These are phyloP conservation scores for Colletotrichum paranaense DNA, from an alignment of 2,329 filamentous ascomycete species.

Conservation along the genomic window DNA sequence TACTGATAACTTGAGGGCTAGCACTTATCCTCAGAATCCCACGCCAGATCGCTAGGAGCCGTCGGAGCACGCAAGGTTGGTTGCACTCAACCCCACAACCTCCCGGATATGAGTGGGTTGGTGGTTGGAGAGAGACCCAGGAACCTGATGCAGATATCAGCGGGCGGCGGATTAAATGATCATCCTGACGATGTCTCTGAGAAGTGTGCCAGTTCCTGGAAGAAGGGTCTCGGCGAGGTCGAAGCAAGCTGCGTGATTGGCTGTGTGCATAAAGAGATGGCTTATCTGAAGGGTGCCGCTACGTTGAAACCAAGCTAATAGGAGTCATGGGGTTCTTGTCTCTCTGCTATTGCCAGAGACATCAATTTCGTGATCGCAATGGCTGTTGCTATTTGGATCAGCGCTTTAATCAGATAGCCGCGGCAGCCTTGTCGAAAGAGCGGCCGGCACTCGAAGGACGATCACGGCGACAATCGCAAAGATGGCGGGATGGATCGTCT, in stretches of 20 bases:
- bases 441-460: conserved; percentile 15
- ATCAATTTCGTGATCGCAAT: conserved; percentile 1
- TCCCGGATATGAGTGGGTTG: conserved; percentile 12
- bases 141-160: not conserved
- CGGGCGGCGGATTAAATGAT: conserved; percentile 22
- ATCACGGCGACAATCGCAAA: conserved; percentile 7
- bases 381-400: not conserved
- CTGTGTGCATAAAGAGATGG: conserved; percentile 15
- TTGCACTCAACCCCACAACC: conserved; percentile 11
- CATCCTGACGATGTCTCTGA: conserved; percentile 21
- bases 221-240: not conserved
- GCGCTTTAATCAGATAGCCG: conserved; percentile 17
- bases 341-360: conserved; percentile 31
- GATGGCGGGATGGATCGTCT: conserved; percentile 15
- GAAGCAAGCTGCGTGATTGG: conserved; percentile 16
- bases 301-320: conserved; percentile 32
- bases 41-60: conserved; percentile 21
- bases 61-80: conserved; percentile 2
- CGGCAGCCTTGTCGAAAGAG: conserved; percentile 24
- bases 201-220: conserved; percentile 9
- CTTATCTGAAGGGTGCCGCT: conserved; percentile 30
- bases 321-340: conserved; percentile 35
- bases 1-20: conserved; percentile 17
- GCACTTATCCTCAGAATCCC: conserved; percentile 19
- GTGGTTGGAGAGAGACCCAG: not conserved